Evolutionary conservation across 352 stramenopile species (phyloP), one percentile per base, ranked within the genome.

Genomic region (Pythium diclinum): DNA sequence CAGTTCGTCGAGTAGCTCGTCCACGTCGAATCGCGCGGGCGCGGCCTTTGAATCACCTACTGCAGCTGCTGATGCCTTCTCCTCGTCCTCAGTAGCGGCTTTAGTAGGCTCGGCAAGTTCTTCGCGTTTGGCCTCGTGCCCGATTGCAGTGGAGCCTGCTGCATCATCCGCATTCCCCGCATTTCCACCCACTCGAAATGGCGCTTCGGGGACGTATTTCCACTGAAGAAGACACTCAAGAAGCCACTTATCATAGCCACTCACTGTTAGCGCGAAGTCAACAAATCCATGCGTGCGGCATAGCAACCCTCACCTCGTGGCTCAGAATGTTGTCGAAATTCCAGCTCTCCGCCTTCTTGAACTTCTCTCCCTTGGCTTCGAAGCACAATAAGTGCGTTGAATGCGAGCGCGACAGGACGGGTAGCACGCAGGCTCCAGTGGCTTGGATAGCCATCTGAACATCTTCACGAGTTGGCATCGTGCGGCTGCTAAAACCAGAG

Each of bases 321-420:
- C 74, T 84, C 56, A 94, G 71, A 28, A 95, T 83, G 58, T 95
- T 93, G 21, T 85, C 66, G 36, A 92, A 89, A 47, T 75, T 70
- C 87, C 87, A 95, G 56, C 80, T 91, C 56, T 91, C 61, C 9
- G 87, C 83, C 57, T 88, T 91, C 68, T 94, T 90, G 70, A 85
- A 95, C 57, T 95, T 95, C 51, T 95, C 87, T 14, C 87, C 87
- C 11, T 75, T 81, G 1, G 79, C 65, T 74, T 93, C 87, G 53
- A 83, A 82, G 59, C 85, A 94, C 7, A 95, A 61, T 47, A 95
- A 65, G 47, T 95, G 87, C 17, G 85, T 94, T 0, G 87, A 93
- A 62, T 95, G 82, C 1, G 81, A 89, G 42, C 85, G 70, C 28
- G 85, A 94, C 10, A 95, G 64, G 30, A 95, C 86, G 1, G 87